Evolutionary conservation across 164 flowering plant species (phyloP).

Genomic region (Macadamia integrifolia): DNA sequence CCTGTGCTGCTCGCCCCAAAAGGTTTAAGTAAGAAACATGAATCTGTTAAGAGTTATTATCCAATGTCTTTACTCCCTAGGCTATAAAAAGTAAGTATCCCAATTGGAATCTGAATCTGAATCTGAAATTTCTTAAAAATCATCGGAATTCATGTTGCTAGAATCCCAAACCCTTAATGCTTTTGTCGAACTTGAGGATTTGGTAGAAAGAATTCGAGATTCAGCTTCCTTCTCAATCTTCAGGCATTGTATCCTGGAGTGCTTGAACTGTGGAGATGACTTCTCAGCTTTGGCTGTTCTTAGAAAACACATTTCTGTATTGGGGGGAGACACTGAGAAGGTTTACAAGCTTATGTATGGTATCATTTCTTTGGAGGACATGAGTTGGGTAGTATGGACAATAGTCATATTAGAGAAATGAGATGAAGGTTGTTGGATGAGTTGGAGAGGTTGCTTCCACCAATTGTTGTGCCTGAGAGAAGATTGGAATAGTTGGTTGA

Average conservation of each 20-base stretch:
- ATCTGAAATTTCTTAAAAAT: slow-evolving; percentile 45
- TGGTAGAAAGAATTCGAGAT: slow-evolving; percentile 41
- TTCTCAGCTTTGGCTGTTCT: slow-evolving; percentile 47
- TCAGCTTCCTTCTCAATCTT: slow-evolving; percentile 52
- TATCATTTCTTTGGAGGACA: slow-evolving; percentile 36
- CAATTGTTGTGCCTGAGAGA: slow-evolving; percentile 36
- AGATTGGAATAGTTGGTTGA: slow-evolving; percentile 65
- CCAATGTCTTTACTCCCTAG: slow-evolving; percentile 65
- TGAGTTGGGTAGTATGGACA: slow-evolving; percentile 27
- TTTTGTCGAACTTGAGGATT: slow-evolving; percentile 28
- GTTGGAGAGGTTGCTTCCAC: slow-evolving; percentile 52
- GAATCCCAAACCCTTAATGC: slow-evolving; percentile 46
- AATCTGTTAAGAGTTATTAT: slow-evolving; percentile 61
- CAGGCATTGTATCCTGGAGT: slow-evolving; percentile 62
- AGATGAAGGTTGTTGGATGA: slow-evolving; percentile 45
- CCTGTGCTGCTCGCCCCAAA: slow-evolving; percentile 34
- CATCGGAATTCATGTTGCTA: slow-evolving; percentile 32
- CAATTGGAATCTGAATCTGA: slow-evolving; percentile 73
- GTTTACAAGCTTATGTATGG: slow-evolving; percentile 48
- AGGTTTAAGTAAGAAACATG: slow-evolving; percentile 53
- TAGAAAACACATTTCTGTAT: slow-evolving; percentile 37
- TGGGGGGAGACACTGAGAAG: slow-evolving; percentile 35
- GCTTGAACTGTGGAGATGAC: slow-evolving; percentile 42
- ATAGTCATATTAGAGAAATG: slow-evolving; percentile 24
- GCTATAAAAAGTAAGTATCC: slow-evolving; percentile 54